phyloP scores from a whole-genome alignment of 2,329 filamentous ascomycete genomes.

The Pseudogymnoascus sp. region DNA sequence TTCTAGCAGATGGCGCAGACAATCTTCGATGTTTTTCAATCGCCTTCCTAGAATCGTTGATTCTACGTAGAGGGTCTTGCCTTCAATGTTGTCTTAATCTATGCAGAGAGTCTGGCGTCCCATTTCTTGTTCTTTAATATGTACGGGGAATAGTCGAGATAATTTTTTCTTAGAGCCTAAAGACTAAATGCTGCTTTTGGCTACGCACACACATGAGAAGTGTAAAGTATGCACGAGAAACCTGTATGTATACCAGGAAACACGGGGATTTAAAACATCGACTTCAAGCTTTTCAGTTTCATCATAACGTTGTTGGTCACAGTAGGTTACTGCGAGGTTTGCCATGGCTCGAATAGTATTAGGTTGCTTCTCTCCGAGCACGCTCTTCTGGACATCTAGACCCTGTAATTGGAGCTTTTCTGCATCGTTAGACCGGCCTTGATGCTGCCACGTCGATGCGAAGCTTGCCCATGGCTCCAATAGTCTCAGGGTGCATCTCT shows the following conservation, averaged over 20 bases:
- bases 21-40: neutral
- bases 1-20: neutral
- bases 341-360: conserved; percentile 22
- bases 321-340: conserved; percentile 16
- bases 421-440: conserved; percentile 23
- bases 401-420: conserved; percentile 18
- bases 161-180: neutral
- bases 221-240: too few relatives aligned
- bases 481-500: conserved; percentile 22
- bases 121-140: neutral
- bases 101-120: neutral
- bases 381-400: conserved; percentile 15
- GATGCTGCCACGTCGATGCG: conserved; percentile 16
- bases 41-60: neutral
- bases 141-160: neutral
- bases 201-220: too few relatives aligned
- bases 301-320: too few relatives aligned
- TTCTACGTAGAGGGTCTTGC: neutral
- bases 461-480: conserved; percentile 22
- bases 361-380: conserved; percentile 23
- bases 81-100: neutral
- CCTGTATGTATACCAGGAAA: too few relatives aligned
- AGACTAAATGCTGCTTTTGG: neutral
- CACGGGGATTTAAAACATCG: neutral
- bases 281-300: conserved; percentile 13